A percentile compares a stretch with the other conserved stretches of the same genome.
phyloP scores from a whole-genome alignment of 345 rosid species.

The Pistacia vera region DNA sequence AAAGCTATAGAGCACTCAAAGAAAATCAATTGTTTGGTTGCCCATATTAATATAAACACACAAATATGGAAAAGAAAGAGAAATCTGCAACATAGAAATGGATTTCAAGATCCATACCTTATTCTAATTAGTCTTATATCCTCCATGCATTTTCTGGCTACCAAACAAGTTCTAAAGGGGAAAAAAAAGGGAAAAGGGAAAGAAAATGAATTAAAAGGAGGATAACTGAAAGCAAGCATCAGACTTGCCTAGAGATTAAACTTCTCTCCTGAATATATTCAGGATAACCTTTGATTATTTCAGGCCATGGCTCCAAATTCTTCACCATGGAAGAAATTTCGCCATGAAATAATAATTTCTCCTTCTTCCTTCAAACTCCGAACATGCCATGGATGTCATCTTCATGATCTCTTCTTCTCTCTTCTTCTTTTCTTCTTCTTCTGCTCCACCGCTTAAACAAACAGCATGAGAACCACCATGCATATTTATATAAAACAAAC shows the following conservation, averaged over 20 bases:
- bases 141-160: slow-evolving; percentile 33
- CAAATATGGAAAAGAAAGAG: not conserved
- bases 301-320: slow-evolving; percentile 25
- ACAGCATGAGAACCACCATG: not conserved
- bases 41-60: not conserved
- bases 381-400: not conserved
- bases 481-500: not conserved
- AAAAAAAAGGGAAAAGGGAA: not conserved
- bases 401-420: not conserved
- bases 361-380: slow-evolving; percentile 11
- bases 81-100: slow-evolving; percentile 19
- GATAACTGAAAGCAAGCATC: slow-evolving; percentile 49
- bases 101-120: slow-evolving; percentile 11
- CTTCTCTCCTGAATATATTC: slow-evolving; percentile 20
- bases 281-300: not conserved
- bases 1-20: not conserved
- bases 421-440: not conserved
- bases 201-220: not conserved
- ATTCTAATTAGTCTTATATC: slow-evolving; percentile 13
- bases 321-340: too few relatives aligned
- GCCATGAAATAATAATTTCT: too few relatives aligned
- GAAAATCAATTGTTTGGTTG: slow-evolving; percentile 9
- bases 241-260: slow-evolving; percentile 67
- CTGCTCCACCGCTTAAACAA: too few relatives aligned
- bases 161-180: slow-evolving; percentile 27